These are phyloP conservation scores for Protomyces inouyei DNA, from an alignment of 1,139 yeast genomes.

Conservation along the genomic window DNA sequence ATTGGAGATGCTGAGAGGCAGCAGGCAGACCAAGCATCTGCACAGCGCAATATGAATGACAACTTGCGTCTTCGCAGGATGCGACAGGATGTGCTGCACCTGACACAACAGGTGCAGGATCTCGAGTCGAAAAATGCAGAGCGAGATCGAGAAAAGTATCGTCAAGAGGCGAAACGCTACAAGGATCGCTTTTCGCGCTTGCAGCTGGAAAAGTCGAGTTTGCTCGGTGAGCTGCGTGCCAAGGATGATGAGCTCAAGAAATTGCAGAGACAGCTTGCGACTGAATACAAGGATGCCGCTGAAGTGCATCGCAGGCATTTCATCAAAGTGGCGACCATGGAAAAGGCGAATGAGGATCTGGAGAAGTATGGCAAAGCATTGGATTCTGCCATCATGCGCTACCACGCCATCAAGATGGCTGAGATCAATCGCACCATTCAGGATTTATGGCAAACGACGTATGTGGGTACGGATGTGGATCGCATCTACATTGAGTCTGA, in stretches of 20 bases:
- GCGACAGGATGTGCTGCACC: constrained; percentile 39
- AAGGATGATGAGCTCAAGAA: constrained; percentile 64
- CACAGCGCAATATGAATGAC: constrained; percentile 52
- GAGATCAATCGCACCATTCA: constrained; percentile 84
- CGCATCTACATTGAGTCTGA: constrained; percentile 83
- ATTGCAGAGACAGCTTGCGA: constrained; percentile 54
- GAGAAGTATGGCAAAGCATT: constrained; percentile 77
- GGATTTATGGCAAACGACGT: constrained; percentile 90
- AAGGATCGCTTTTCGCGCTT: constrained; percentile 54
- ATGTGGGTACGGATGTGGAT: constrained; percentile 95
- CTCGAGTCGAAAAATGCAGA: constrained; percentile 62
- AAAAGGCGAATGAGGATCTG: constrained; percentile 78
- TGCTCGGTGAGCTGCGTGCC: constrained; percentile 73
- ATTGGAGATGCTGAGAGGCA: constrained; percentile 39
- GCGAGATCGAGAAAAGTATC: constrained; percentile 57
- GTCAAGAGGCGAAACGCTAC: constrained; percentile 52
- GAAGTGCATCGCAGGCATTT: constrained; percentile 62
- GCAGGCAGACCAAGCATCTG: constrained; percentile 49
- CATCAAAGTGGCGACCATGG: constrained; percentile 69
- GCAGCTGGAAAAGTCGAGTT: constrained; percentile 64
- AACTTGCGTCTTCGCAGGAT: constrained; percentile 52
- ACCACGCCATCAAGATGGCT: constrained; percentile 84
- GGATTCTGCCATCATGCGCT: constrained; percentile 88
- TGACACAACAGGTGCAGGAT: constrained; percentile 42
- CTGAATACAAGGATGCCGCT: constrained; percentile 69